Evolutionary conservation across 371 early-diverging fungal genomes (phyloP).

Genomic region (Amoeboaphelidium protococcarum): DNA sequence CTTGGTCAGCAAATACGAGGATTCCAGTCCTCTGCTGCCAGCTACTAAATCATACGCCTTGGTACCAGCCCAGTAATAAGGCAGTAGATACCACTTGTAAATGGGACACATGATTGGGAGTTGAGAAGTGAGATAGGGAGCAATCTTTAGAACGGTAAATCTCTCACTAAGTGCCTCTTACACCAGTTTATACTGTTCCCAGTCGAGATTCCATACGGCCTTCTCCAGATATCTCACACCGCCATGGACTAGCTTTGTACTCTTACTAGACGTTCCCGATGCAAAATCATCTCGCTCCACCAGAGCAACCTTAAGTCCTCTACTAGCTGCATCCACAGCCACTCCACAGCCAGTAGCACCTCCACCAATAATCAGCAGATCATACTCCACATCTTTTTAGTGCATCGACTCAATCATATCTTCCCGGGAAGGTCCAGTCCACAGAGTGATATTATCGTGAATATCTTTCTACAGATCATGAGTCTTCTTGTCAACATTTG

Average conservation of each 20-base stretch:
- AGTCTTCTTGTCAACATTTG: too few relatives aligned
- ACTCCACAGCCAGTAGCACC: constrained; percentile 95
- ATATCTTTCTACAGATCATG: too few relatives aligned
- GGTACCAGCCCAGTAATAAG: constrained; percentile 90
- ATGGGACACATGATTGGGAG: constrained; percentile 89
- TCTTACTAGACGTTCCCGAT: constrained; percentile 83
- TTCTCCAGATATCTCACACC: constrained; percentile 98
- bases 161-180: constrained; percentile 91
- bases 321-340: constrained; percentile 85
- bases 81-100: constrained; percentile 82
- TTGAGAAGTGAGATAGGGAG: constrained; percentile 81
- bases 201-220: constrained; percentile 80
- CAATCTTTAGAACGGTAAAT: constrained; percentile 71
- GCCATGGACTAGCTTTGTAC: constrained; percentile 97
- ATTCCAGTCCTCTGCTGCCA: constrained; percentile 53
- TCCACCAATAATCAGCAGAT: constrained; percentile 89
- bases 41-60: constrained; percentile 90
- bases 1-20: constrained; percentile 60
- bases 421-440: too few relatives aligned
- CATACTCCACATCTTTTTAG: constrained; percentile 15
- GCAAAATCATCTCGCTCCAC: constrained; percentile 95
- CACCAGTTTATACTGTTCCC: constrained; percentile 91
- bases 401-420: too few relatives aligned
- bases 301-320: constrained; percentile 86
- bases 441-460: too few relatives aligned